These are phyloP conservation scores for Inonotus hispidus DNA, from an alignment of 1,284 basidiomycete species.

Conservation along the genomic window DNA sequence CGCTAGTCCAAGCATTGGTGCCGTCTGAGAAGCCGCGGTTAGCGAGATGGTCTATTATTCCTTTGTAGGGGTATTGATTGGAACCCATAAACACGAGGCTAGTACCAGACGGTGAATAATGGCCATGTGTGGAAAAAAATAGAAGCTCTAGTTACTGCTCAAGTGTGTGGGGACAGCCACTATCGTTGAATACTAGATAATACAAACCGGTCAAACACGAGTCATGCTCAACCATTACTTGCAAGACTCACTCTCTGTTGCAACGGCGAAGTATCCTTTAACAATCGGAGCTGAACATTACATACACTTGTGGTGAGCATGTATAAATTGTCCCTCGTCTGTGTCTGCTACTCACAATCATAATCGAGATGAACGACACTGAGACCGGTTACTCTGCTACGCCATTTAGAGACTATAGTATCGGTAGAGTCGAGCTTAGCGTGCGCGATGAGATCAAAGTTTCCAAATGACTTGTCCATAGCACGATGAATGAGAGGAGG, in stretches of 20 bases:
- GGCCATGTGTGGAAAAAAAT: background rate
- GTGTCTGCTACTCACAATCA: conserved; percentile 50
- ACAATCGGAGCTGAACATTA: conserved; percentile 70
- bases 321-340: conserved; percentile 5
- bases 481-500: background rate
- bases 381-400: conserved; percentile 72
- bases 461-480: conserved; percentile 45
- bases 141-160: conserved; percentile 66
- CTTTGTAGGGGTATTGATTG: conserved; percentile 94
- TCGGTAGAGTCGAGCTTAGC: conserved; percentile 73
- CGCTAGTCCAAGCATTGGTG: conserved; percentile 85
- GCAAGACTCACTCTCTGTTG: conserved; percentile 75
- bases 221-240: conserved; percentile 1
- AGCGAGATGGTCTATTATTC: conserved; percentile 94
- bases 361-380: conserved; percentile 80
- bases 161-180: conserved; percentile 89
- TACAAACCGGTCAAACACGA: conserved; percentile 11
- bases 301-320: conserved; percentile 15
- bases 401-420: conserved; percentile 80
- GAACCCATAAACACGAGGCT: conserved; percentile 93
- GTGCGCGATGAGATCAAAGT: conserved; percentile 75
- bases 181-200: conserved; percentile 79
- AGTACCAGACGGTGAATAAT: conserved; percentile 15
- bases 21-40: conserved; percentile 94
- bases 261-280: conserved; percentile 90